These are phyloP conservation scores for bread wheat (Triticum aestivum) DNA, from an alignment of 176 grass and related monocot species.

Conservation along the genomic window DNA sequence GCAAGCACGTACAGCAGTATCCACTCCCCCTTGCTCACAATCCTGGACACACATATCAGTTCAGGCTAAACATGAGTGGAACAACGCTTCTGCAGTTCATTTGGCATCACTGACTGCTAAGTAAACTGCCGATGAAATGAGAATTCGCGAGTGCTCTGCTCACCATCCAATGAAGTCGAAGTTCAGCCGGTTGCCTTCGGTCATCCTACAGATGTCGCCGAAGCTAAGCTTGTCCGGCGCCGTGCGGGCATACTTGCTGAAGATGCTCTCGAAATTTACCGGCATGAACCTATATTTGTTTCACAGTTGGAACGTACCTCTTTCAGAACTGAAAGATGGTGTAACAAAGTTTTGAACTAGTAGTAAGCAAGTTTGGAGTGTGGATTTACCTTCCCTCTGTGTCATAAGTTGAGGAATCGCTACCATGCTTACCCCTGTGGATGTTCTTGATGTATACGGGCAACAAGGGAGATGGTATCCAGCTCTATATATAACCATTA, in stretches of 20 bases:
- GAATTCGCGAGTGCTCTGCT: neutral
- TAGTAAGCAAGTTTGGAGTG: neutral
- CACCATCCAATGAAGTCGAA: conserved; percentile 59
- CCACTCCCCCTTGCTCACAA: conserved; percentile 64
- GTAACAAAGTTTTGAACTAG: neutral
- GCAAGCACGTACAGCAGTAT: conserved; percentile 61
- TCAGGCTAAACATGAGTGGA: neutral
- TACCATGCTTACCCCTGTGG: conserved; percentile 72
- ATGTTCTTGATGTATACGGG: conserved; percentile 81
- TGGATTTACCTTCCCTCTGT: conserved; percentile 71
- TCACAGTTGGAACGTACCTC: neutral
- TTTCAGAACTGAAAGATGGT: neutral
- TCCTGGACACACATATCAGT: conserved; percentile 26
- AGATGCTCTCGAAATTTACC: conserved; percentile 79
- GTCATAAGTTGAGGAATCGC: conserved; percentile 68
- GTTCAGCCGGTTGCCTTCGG: conserved; percentile 38
- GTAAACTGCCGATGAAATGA: neutral
- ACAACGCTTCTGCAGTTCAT: too few species aligned
- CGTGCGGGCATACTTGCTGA: conserved; percentile 74
- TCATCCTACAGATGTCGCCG: conserved; percentile 63
- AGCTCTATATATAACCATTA: conserved; percentile 41
- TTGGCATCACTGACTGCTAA: neutral
- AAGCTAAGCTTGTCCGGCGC: conserved; percentile 50
- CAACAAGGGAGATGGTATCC: conserved; percentile 79
- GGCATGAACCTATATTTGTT: conserved; percentile 56